Conservation (phyloP, 139 green algal species). For the Chloropicon primus region DNA sequence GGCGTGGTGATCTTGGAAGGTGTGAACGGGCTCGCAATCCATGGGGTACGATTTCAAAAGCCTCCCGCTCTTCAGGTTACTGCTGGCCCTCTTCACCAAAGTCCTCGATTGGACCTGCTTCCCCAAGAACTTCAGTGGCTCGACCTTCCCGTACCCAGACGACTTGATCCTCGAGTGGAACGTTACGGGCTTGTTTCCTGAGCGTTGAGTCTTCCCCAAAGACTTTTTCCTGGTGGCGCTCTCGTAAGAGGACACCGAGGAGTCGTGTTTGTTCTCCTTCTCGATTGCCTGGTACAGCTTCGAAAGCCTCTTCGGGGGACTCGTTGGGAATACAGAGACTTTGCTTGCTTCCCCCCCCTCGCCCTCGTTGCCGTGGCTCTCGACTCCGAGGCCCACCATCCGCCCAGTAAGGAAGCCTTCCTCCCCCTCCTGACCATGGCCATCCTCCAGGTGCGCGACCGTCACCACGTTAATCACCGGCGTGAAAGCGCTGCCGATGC, state of each 20-base stretch:
- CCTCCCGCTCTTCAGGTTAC: not conserved
- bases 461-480: not conserved
- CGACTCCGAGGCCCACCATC: not conserved
- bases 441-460: too few relatives aligned
- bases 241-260: not conserved
- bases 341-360: not conserved
- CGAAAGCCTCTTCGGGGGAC: slow-evolving; percentile 10
- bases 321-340: slow-evolving; percentile 19
- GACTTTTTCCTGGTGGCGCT: too few relatives aligned
- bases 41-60: slow-evolving; percentile 13
- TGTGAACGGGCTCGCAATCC: slow-evolving; percentile 8
- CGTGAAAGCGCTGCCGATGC: not conserved
- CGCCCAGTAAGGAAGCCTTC: slow-evolving; percentile 6
- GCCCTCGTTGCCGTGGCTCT: not conserved
- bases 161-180: not conserved
- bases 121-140: not conserved
- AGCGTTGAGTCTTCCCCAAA: too few relatives aligned
- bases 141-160: not conserved
- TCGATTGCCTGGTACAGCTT: slow-evolving; percentile 7
- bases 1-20: slow-evolving; percentile 10
- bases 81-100: not conserved
- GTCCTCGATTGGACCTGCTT: not conserved
- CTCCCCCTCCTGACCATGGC: not conserved
- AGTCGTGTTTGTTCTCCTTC: not conserved
- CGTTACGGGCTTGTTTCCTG: not conserved